A percentile compares a stretch with the other conserved stretches of the same genome.
Evolutionary conservation across 345 rosid genomes (phyloP).

Genomic region (Melaleuca alternifolia): DNA sequence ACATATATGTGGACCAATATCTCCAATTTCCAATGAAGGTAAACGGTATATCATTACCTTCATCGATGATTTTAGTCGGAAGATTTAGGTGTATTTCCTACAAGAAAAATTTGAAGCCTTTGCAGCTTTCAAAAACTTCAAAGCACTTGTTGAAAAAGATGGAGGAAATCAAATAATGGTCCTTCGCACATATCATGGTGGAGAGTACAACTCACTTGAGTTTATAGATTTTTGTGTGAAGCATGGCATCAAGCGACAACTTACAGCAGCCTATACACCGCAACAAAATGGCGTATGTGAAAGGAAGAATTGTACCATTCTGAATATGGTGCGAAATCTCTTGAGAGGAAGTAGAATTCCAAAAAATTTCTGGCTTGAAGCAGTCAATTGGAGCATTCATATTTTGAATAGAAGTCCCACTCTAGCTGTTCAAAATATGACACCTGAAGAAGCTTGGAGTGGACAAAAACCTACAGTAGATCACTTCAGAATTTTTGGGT

Average conservation of each 20-base stretch:
- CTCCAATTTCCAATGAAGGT: not conserved
- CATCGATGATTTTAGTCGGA: not conserved
- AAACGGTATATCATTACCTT: not conserved
- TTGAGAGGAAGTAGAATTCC: too few relatives aligned
- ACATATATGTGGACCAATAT: not conserved
- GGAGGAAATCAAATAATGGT: not conserved
- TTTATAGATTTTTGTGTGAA: not conserved
- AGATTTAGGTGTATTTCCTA: not conserved
- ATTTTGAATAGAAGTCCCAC: too few relatives aligned
- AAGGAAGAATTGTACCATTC: not conserved
- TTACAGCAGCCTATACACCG: not conserved
- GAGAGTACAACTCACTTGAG: not conserved
- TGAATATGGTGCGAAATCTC: too few relatives aligned
- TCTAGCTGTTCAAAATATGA: too few relatives aligned
- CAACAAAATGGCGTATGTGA: not conserved
- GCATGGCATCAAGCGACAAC: not conserved
- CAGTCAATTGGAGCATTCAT: too few relatives aligned
- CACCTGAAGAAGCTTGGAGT: too few relatives aligned
- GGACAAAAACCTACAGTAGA: too few relatives aligned
- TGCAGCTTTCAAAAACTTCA: not conserved
- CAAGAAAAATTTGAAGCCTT: not conserved
- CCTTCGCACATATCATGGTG: not conserved
- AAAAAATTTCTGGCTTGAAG: too few relatives aligned
- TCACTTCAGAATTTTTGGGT: too few relatives aligned
- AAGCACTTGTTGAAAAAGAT: not conserved